Percentiles rank a stretch among this genome's conserved stretches.
Evolutionary conservation across 2,329 filamentous ascomycete genomes (phyloP).

Genomic region (Salinomyces thailandicus): DNA sequence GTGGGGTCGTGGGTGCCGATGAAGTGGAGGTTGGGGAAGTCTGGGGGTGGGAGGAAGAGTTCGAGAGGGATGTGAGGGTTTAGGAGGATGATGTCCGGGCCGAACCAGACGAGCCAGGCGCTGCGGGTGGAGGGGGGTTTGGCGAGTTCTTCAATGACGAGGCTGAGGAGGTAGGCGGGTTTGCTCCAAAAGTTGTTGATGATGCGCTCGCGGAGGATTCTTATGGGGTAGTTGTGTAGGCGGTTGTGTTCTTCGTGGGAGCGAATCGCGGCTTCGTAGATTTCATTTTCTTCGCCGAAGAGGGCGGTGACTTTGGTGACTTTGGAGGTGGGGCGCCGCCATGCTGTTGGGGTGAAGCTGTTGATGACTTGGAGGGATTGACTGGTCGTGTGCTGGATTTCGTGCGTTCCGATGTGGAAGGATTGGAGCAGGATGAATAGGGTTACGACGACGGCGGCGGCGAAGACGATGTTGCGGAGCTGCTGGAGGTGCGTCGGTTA

Average conservation of each 20-base stretch:
- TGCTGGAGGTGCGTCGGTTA: background rate
- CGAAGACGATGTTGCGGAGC: slow-evolving; percentile 3
- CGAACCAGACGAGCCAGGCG: slow-evolving; percentile 26
- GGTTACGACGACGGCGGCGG: background rate
- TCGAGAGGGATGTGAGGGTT: slow-evolving; percentile 23
- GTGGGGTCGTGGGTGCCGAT: slow-evolving; percentile 19
- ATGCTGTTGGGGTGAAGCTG: background rate
- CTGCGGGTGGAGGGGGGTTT: slow-evolving; percentile 16
- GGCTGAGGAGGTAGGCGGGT: slow-evolving; percentile 7
- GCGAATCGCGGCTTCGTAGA: slow-evolving; percentile 28
- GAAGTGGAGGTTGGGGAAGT: slow-evolving; percentile 15
- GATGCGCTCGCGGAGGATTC: slow-evolving; percentile 25
- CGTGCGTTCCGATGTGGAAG: background rate
- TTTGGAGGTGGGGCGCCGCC: background rate
- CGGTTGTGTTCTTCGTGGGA: slow-evolving; percentile 27
- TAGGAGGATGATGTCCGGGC: slow-evolving; percentile 20
- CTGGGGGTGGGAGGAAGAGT: slow-evolving; percentile 23
- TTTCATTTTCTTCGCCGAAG: slow-evolving; percentile 23
- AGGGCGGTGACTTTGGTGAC: slow-evolving; percentile 28
- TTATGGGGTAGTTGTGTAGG: slow-evolving; percentile 28
- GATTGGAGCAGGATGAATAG: slow-evolving; percentile 2
- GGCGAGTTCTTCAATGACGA: slow-evolving; percentile 19
- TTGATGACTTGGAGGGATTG: slow-evolving; percentile 2
- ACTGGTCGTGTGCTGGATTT: slow-evolving; percentile 1
- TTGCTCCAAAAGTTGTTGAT: slow-evolving; percentile 10